Evolutionary conservation across 306 rosid genomes (phyloP), one percentile per base, ranked within the genome.

Genomic region (Canavalia gladiata): DNA sequence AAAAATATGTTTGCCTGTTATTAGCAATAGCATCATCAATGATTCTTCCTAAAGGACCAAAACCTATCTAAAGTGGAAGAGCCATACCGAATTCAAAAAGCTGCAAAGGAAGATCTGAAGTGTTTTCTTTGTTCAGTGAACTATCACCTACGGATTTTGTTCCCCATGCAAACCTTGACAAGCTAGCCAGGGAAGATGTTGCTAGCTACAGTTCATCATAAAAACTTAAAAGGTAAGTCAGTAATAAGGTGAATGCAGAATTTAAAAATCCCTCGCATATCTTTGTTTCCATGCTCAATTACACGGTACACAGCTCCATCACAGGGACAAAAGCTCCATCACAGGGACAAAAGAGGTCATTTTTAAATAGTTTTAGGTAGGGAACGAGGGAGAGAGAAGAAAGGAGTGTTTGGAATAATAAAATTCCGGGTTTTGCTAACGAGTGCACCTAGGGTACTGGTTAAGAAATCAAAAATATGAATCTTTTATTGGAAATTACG

Each of bases 101-200:
- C 89, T 94, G 97, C 89, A 92, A 42, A 49, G 92, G 91, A 84
- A 82, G 88, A 78, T 84, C 87, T 78, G 81, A 78, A 67, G 80
- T 76, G 31, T 56, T 63, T 25, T 85, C 90, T 12, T 72, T 75
- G 79, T 83, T 82, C 30, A 35, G 39, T 42, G 82, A 76, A 84
- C 51, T 77, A 54, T 85, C 85, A 2, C 82, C 60, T 42, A 81
- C 35, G 25, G 91, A 87, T 78, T 82, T 92, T 49, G 89, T 81
- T 54, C 98, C 97, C 98, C 98, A 94, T 72, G 97, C 91, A 87
- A 91, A 82, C 83, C 98, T 94, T 41, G 97, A 88, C 74, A 87
- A 72, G 82, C 91, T 85, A 75, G 97, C 91, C 87, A 94, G 83
- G 63, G 94, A 89, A 82, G 97, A 94, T 30, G 91, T 83, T 68